Evolutionary conservation across 2,329 filamentous ascomycete genomes (phyloP).

Genomic region (Knufia fluminis): DNA sequence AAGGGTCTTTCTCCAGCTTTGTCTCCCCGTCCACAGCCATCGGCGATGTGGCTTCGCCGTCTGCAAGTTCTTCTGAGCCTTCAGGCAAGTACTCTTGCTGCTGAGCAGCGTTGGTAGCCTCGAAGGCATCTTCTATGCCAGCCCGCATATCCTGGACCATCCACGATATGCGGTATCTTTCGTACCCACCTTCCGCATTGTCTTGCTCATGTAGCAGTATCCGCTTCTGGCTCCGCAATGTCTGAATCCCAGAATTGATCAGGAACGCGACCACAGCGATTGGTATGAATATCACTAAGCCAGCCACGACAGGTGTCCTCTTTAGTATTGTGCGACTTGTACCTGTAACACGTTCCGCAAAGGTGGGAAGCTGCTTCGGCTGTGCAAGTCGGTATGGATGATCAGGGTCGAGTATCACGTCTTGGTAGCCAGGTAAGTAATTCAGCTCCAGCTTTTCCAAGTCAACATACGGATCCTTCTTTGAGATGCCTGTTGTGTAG

Average conservation of each 20-base stretch:
- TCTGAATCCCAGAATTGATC: constrained; percentile 67
- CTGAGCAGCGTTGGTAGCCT: constrained; percentile 60
- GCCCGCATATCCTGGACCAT: constrained; percentile 66
- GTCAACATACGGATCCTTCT: constrained; percentile 67
- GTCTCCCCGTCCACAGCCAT: neutral
- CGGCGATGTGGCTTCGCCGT: constrained; percentile 1
- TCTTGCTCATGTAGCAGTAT: constrained; percentile 69
- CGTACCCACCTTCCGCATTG: constrained; percentile 55
- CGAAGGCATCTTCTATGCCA: constrained; percentile 69
- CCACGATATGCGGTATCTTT: constrained; percentile 65
- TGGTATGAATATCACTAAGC: constrained; percentile 62
- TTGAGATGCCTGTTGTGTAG: constrained; percentile 72
- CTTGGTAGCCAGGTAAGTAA: constrained; percentile 63
- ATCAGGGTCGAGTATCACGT: constrained; percentile 63
- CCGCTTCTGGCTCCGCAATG: constrained; percentile 61
- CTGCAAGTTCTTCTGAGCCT: constrained; percentile 42
- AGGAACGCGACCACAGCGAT: constrained; percentile 64
- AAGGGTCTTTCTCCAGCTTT: constrained; percentile 25
- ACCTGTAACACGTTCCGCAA: constrained; percentile 29
- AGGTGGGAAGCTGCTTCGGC: constrained; percentile 27
- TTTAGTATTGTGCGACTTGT: constrained; percentile 35
- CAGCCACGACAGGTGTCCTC: constrained; percentile 53
- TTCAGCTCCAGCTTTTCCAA: constrained; percentile 60
- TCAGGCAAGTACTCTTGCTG: constrained; percentile 60
- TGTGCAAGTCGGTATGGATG: constrained; percentile 48